A percentile compares a stretch with the other conserved stretches of the same genome.
Evolutionary conservation across 2,329 filamentous ascomycete species (phyloP).

Genomic region (Gaeumannomyces tritici): DNA sequence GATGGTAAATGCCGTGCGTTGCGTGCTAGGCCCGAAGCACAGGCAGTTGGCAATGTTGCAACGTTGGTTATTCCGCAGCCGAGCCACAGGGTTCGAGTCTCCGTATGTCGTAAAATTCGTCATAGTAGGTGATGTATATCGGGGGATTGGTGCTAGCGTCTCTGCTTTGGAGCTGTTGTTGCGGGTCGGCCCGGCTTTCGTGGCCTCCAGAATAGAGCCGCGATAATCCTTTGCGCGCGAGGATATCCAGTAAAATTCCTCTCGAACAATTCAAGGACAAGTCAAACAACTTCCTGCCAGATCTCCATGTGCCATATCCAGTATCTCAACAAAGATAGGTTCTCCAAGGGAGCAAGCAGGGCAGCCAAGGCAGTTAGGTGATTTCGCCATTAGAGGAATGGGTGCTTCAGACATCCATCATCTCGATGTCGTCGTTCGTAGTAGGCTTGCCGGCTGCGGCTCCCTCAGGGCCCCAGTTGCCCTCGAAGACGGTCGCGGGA

Average conservation of each 20-base stretch:
- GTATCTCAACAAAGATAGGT: conserved; percentile 18
- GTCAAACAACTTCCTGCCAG: conserved; percentile 10
- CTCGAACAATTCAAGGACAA: conserved; percentile 12
- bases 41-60: not conserved
- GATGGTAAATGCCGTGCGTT: not conserved
- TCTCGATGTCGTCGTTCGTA: conserved; percentile 40
- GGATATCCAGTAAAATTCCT: conserved; percentile 14
- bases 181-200: not conserved
- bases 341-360: conserved; percentile 8
- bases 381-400: conserved; percentile 10
- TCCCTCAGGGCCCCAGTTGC: conserved; percentile 77
- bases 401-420: conserved; percentile 43
- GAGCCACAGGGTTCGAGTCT: not conserved
- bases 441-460: conserved; percentile 17
- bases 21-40: not conserved
- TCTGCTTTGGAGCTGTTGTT: not conserved
- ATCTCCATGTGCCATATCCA: conserved; percentile 19
- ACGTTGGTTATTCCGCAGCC: not conserved
- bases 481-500: conserved; percentile 91
- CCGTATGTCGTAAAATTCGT: conserved; percentile 4
- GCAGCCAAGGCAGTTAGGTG: not conserved
- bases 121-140: conserved; percentile 1
- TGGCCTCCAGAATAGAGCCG: not conserved
- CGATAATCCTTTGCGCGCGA: not conserved
- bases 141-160: not conserved